These are phyloP conservation scores for Allium cepa DNA, from an alignment of 106 monocot genomes.

Conservation along the genomic window DNA sequence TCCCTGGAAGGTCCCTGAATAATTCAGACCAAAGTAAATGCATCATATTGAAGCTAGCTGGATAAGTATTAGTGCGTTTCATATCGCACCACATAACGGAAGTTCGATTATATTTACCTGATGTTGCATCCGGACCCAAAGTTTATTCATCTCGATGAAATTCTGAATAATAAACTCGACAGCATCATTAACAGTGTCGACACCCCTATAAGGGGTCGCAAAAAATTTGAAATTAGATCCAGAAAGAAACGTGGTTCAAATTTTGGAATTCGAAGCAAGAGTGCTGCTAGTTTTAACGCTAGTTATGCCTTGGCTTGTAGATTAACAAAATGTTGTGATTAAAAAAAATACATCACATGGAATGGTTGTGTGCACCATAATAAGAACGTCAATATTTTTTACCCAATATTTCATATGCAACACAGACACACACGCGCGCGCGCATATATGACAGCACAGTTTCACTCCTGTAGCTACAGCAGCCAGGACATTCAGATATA, in stretches of 20 bases:
- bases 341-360: too few relatives aligned
- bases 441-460: too few relatives aligned
- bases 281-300: too few relatives aligned
- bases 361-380: too few relatives aligned
- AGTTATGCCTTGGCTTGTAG: too few relatives aligned
- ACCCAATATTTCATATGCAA: too few relatives aligned
- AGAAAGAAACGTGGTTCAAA: not conserved
- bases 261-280: not conserved
- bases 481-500: too few relatives aligned
- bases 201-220: slow-evolving; percentile 42
- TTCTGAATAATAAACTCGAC: slow-evolving; percentile 98
- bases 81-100: slow-evolving; percentile 1
- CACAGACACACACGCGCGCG: too few relatives aligned
- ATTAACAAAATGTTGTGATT: too few relatives aligned
- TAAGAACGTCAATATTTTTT: too few relatives aligned
- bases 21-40: slow-evolving; percentile 38
- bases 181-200: slow-evolving; percentile 62
- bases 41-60: slow-evolving; percentile 12
- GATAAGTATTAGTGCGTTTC: not conserved
- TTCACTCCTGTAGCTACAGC: too few relatives aligned
- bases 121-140: slow-evolving; percentile 98
- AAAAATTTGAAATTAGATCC: slow-evolving; percentile 6
- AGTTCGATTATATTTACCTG: slow-evolving; percentile 42
- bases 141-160: slow-evolving; percentile 98
- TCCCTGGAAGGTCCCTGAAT: slow-evolving; percentile 84